A percentile compares a stretch with the other conserved stretches of the same genome.
Conservation (phyloP, 2,329 filamentous ascomycete species). For the Fusarium miscanthi region DNA sequence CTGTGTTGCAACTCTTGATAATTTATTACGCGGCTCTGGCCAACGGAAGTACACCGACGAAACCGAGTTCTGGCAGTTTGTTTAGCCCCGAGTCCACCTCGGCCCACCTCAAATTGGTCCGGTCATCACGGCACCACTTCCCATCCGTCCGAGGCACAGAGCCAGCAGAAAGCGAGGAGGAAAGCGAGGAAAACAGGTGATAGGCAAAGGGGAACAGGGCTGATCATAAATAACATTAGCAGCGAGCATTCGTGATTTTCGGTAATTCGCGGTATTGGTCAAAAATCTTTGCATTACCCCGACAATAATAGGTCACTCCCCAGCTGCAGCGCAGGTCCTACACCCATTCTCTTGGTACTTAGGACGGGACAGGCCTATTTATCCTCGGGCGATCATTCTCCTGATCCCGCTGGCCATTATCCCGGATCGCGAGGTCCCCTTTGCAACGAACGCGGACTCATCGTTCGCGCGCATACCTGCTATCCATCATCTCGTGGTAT, state of each 20-base stretch:
- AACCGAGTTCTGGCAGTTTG: conserved; percentile 23
- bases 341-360: conserved; percentile 21
- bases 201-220: conserved; percentile 16
- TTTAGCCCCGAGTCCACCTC: conserved; percentile 37
- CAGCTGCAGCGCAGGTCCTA: conserved; percentile 10
- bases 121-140: conserved; percentile 35
- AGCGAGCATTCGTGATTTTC: conserved; percentile 3
- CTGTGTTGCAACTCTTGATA: background rate
- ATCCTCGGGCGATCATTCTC: conserved; percentile 39
- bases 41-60: conserved; percentile 33
- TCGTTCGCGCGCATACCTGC: conserved; percentile 26
- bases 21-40: conserved; percentile 13
- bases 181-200: conserved; percentile 22
- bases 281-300: conserved; percentile 7
- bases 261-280: conserved; percentile 32
- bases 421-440: conserved; percentile 37
- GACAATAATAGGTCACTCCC: conserved; percentile 12
- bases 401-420: conserved; percentile 38
- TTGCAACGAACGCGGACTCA: conserved; percentile 27
- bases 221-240: conserved; percentile 22
- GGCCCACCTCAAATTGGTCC: conserved; percentile 29
- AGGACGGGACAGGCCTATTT: conserved; percentile 28
- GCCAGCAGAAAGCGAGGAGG: conserved; percentile 34
- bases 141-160: conserved; percentile 38
- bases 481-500: conserved; percentile 20